phyloP scores from a whole-genome alignment of 2,329 filamentous ascomycete genomes.

The Hymenoscyphus albidus region DNA sequence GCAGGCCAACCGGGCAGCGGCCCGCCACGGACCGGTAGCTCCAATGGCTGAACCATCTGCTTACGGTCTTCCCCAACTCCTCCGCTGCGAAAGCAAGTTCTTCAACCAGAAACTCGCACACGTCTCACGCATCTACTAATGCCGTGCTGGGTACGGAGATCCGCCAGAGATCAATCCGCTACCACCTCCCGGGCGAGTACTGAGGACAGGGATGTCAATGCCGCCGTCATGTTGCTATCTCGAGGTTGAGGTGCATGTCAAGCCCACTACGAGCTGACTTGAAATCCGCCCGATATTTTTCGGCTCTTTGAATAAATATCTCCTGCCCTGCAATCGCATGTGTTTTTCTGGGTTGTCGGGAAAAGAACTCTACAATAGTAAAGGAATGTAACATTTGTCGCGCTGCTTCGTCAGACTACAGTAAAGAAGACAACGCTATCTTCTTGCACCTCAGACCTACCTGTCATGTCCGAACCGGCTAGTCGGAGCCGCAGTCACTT shows the following conservation, averaged over 20 bases:
- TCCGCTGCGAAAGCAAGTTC: slow-evolving; percentile 8
- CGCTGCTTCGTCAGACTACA: background rate
- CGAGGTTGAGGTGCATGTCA: background rate
- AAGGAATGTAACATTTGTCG: background rate
- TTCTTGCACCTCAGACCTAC: slow-evolving; percentile 3
- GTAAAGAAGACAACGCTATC: slow-evolving; percentile 6
- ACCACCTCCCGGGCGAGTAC: background rate
- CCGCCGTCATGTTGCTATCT: slow-evolving; percentile 5
- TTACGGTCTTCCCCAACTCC: slow-evolving; percentile 11
- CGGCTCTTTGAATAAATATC: slow-evolving; percentile 2
- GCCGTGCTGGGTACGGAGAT: slow-evolving; percentile 10
- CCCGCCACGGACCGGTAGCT: background rate
- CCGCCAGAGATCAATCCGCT: slow-evolving; percentile 4
- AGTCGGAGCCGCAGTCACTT: slow-evolving; percentile 9
- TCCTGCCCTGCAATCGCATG: slow-evolving; percentile 1
- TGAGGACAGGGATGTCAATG: slow-evolving; percentile 2
- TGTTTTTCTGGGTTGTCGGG: slow-evolving; percentile 6
- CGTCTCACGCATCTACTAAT: background rate
- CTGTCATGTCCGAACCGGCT: slow-evolving; percentile 10
- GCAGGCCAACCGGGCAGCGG: background rate
- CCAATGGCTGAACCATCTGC: slow-evolving; percentile 5
- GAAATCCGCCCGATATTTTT: background rate
- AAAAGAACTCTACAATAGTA: slow-evolving; percentile 3
- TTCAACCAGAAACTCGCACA: background rate
- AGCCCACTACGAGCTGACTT: slow-evolving; percentile 4